Evolutionary conservation across 768 basidiomycete species (phyloP).

Genomic region (Sarcodon sp.): DNA sequence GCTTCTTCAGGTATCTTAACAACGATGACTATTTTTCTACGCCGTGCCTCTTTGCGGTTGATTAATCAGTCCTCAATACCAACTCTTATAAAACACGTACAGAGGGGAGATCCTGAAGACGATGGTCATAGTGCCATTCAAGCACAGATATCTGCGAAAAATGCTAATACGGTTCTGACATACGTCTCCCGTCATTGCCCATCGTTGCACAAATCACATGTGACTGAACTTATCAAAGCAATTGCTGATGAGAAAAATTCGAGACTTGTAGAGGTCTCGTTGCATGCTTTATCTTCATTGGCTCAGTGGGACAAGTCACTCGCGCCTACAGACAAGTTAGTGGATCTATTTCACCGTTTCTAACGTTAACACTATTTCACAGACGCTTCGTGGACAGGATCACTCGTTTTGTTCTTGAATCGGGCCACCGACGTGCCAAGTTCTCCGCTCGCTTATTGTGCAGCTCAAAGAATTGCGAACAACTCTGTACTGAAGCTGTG

Average conservation of each 20-base stretch:
- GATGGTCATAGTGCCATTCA: slow-evolving; percentile 11
- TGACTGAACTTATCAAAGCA: slow-evolving; percentile 63
- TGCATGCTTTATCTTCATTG: slow-evolving; percentile 69
- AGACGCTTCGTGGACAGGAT: slow-evolving; percentile 63
- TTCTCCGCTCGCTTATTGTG: slow-evolving; percentile 73
- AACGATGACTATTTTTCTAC: slow-evolving; percentile 64
- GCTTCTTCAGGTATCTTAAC: slow-evolving; percentile 41
- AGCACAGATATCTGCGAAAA: slow-evolving; percentile 23
- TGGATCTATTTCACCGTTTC: slow-evolving; percentile 5
- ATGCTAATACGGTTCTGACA: slow-evolving; percentile 39
- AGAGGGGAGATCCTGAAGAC: slow-evolving; percentile 22
- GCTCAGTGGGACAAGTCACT: slow-evolving; percentile 44
- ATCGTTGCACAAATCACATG: slow-evolving; percentile 57
- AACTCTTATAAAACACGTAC: slow-evolving; percentile 58
- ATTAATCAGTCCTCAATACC: slow-evolving; percentile 82
- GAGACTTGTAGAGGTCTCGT: slow-evolving; percentile 43
- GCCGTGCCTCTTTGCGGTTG: slow-evolving; percentile 56
- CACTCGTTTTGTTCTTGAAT: slow-evolving; percentile 41
- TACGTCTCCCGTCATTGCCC: slow-evolving; percentile 70
- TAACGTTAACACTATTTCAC: slow-evolving; percentile 1
- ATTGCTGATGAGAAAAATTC: slow-evolving; percentile 51
- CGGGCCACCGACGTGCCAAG: slow-evolving; percentile 62
- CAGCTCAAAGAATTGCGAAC: slow-evolving; percentile 37
- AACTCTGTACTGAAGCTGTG: slow-evolving; percentile 40
- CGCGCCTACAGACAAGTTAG: slow-evolving; percentile 55